Evolutionary conservation across 1,139 yeast genomes (phyloP).

Genomic region (Zygosaccharomyces sapae): DNA sequence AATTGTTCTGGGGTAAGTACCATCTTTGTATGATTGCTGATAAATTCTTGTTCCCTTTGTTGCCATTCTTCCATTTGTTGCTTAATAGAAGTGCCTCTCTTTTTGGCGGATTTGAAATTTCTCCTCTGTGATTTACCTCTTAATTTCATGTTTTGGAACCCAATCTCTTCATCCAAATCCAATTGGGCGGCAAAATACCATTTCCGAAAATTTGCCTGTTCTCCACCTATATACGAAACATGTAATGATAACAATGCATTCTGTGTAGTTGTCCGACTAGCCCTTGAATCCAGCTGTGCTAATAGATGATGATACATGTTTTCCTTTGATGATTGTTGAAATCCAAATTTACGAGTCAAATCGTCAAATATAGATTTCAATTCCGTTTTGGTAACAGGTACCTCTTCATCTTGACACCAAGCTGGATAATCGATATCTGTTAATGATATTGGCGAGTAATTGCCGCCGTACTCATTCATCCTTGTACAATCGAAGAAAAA

Average conservation of each 20-base stretch:
- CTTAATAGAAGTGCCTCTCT: constrained; percentile 36
- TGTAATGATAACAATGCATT: constrained; percentile 58
- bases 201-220: constrained; percentile 60
- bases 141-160: constrained; percentile 43
- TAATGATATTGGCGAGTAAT: constrained; percentile 16
- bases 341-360: constrained; percentile 57
- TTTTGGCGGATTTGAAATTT: constrained; percentile 37
- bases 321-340: constrained; percentile 56
- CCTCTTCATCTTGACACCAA: constrained; percentile 36
- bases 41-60: constrained; percentile 32
- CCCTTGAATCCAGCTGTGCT: constrained; percentile 61
- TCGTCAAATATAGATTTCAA: constrained; percentile 55
- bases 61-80: constrained; percentile 35
- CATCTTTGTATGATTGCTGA: constrained; percentile 32
- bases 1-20: constrained; percentile 42
- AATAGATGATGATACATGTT: constrained; percentile 65
- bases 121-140: constrained; percentile 37
- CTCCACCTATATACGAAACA: constrained; percentile 71
- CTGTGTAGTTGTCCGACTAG: constrained; percentile 56
- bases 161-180: constrained; percentile 58
- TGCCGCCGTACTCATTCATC: neutral
- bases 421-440: constrained; percentile 34
- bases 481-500: neutral
- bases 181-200: constrained; percentile 75
- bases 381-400: constrained; percentile 43